A percentile compares a stretch with the other conserved stretches of the same genome.
Conservation (phyloP, 2,329 filamentous ascomycete species). For the Stagonosporopsis cucurbitacearum region DNA sequence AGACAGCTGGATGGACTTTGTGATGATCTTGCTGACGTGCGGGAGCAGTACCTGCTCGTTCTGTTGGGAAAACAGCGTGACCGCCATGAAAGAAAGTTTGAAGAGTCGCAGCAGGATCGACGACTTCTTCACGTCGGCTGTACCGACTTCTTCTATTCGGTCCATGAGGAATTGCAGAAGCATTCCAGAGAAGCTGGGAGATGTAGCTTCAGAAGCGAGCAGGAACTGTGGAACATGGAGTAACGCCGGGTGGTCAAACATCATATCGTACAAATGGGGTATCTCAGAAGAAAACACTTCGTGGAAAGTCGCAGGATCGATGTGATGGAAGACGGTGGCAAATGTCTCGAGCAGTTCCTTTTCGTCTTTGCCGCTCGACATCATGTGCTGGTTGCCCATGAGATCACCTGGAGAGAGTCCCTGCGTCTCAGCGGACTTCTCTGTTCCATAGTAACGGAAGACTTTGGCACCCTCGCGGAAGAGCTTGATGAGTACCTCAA, state of each 20-base stretch:
- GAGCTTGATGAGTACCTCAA: slow-evolving; percentile 93
- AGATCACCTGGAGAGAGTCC: slow-evolving; percentile 87
- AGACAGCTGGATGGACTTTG: slow-evolving; percentile 94
- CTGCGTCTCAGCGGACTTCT: slow-evolving; percentile 76
- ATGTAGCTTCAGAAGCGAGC: slow-evolving; percentile 97
- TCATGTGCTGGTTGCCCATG: slow-evolving; percentile 93
- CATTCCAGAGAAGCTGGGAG: slow-evolving; percentile 97
- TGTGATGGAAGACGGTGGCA: slow-evolving; percentile 96
- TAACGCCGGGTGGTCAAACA: slow-evolving; percentile 93
- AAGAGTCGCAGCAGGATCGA: slow-evolving; percentile 92
- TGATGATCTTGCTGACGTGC: slow-evolving; percentile 96
- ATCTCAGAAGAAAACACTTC: slow-evolving; percentile 99
- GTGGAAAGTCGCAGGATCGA: slow-evolving; percentile 97
- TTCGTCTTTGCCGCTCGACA: slow-evolving; percentile 92
- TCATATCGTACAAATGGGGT: slow-evolving; percentile 94
- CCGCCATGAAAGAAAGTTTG: slow-evolving; percentile 99
- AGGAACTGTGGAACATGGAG: slow-evolving; percentile 98
- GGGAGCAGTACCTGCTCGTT: slow-evolving; percentile 96
- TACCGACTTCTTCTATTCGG: slow-evolving; percentile 92
- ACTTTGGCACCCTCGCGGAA: slow-evolving; percentile 96
- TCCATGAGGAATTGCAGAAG: slow-evolving; percentile 97
- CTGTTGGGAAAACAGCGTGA: slow-evolving; percentile 90
- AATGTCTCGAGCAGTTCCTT: slow-evolving; percentile 98
- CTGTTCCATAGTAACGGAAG: slow-evolving; percentile 95
- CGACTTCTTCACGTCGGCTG: slow-evolving; percentile 87